A percentile compares a stretch with the other conserved stretches of the same genome.
These are phyloP conservation scores for Stagonosporopsis chrysanthemi DNA, from an alignment of 2,329 filamentous ascomycete species.

Conservation along the genomic window DNA sequence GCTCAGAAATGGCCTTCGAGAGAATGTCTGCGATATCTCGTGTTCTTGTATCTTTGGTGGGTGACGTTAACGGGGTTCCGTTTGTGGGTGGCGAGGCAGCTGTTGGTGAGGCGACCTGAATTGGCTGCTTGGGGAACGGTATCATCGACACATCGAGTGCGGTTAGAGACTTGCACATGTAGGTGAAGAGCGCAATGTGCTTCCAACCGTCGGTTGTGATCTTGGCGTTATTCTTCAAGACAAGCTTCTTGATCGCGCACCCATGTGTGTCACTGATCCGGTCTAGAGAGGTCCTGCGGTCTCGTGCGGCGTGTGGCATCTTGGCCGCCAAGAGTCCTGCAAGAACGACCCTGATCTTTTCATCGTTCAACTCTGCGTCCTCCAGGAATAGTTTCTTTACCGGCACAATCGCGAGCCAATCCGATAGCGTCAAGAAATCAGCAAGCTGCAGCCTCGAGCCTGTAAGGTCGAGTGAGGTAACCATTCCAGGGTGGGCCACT, in stretches of 20 bases:
- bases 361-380: conserved; percentile 85
- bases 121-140: conserved; percentile 61
- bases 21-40: conserved; percentile 71
- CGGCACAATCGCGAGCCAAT: conserved; percentile 93
- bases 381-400: conserved; percentile 86
- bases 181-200: conserved; percentile 86
- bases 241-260: conserved; percentile 84
- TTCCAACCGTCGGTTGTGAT: conserved; percentile 90
- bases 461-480: conserved; percentile 82
- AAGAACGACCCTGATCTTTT: conserved; percentile 84
- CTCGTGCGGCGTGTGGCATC: conserved; percentile 65
- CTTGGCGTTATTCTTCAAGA: conserved; percentile 86
- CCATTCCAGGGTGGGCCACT: conserved; percentile 72
- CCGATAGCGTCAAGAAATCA: conserved; percentile 86
- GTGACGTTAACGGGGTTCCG: conserved; percentile 7
- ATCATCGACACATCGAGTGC: conserved; percentile 87
- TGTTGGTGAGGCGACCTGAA: conserved; percentile 25
- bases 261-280: conserved; percentile 29
- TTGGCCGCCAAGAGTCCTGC: conserved; percentile 85
- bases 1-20: conserved; percentile 76
- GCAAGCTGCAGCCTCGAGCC: conserved; percentile 83
- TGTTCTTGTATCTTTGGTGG: conserved; percentile 23
- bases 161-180: conserved; percentile 87
- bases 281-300: conserved; percentile 22
- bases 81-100: conserved; percentile 25